Base-by-base conservation (phyloP, 345 rosid genomes). In the Gossypioides kirkii region DNA sequence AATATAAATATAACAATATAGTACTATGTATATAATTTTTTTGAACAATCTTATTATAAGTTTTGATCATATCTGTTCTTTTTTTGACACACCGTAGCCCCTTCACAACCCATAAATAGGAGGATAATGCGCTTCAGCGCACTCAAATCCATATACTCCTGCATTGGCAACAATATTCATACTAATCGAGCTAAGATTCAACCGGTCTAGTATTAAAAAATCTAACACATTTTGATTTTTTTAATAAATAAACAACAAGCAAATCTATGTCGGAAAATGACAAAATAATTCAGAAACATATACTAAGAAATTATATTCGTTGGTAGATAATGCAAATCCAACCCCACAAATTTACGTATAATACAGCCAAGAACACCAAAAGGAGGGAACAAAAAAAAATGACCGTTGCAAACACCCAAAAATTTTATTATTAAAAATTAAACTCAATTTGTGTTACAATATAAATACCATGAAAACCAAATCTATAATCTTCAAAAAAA, bases 361-460 rank as follows among this genome's bases (percentile, higher is more conserved):
- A 77, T 74, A 28, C 53, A 73, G 63, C 80, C 80, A 76, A 59
- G 60, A 12, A 42, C 73, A 70, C 67, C 36, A 2, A 6, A 17
- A 1, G 11, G 16, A 70, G 56, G 72, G 74, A 61, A 79, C 67
- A 38, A 38, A 56, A 81, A 74, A 77, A 84, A 73, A 77, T 76
- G 85, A 83, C 88, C 88, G 86, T 85, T 85, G 32, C 18, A 75
- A 70, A 17, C 18, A 59, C 38, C 68, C 66, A 60, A 68, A 43
- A 47, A 55, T 25, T 41, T 20, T 10, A 54, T 46, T 14, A 23
- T 12, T 32, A 17, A 61, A 38, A 0, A 16, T 32, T 32, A 5
- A 32, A 3, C 59, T 45, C 20, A 23, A 45, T 66, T 32, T 32
- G 38, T 32, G 38, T 6, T 32, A 32, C 38, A 32, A 32, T 32